Percentiles rank a stretch among this genome's conserved stretches.
phyloP scores from a whole-genome alignment of 208 protist genomes.

The Wallacemonas collosoma region DNA sequence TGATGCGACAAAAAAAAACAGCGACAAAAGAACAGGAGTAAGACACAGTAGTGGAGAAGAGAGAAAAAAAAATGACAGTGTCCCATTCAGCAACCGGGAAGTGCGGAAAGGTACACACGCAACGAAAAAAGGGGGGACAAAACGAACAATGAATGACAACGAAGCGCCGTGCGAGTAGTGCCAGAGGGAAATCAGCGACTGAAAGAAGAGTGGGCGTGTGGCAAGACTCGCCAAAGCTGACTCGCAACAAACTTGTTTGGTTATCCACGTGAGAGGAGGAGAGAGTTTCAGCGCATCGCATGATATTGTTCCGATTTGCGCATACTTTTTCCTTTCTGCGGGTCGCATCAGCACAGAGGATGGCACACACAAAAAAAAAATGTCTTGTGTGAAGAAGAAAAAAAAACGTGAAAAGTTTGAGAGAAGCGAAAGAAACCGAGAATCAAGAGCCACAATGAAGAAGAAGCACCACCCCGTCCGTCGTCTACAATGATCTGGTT shows the following conservation, averaged over 20 bases:
- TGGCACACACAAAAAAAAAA: constrained; percentile 5
- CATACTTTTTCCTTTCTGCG: constrained; percentile 3
- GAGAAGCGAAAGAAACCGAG: background rate
- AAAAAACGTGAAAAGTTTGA: constrained; percentile 5
- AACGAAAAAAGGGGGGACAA: background rate
- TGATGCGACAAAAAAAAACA: background rate
- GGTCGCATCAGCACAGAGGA: background rate
- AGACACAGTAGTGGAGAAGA: background rate
- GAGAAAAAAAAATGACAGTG: constrained; percentile 7
- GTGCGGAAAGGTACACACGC: background rate
- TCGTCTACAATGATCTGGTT: too few relatives aligned
- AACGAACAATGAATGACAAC: too few relatives aligned
- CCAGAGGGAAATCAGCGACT: too few relatives aligned
- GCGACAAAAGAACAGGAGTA: too few relatives aligned
- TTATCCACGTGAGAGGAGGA: too few relatives aligned
- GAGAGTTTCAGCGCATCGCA: too few relatives aligned
- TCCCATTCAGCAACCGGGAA: too few relatives aligned
- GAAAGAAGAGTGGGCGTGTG: too few relatives aligned
- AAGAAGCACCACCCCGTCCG: too few relatives aligned
- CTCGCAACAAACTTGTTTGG: too few relatives aligned
- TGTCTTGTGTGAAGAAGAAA: background rate
- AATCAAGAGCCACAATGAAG: background rate
- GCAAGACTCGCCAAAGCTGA: too few relatives aligned
- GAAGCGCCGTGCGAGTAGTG: too few relatives aligned
- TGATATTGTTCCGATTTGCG: background rate